Percentiles rank a stretch among this genome's conserved stretches.
Evolutionary conservation across 768 basidiomycete species (phyloP).

Genomic region (Tephrocybe sp.): DNA sequence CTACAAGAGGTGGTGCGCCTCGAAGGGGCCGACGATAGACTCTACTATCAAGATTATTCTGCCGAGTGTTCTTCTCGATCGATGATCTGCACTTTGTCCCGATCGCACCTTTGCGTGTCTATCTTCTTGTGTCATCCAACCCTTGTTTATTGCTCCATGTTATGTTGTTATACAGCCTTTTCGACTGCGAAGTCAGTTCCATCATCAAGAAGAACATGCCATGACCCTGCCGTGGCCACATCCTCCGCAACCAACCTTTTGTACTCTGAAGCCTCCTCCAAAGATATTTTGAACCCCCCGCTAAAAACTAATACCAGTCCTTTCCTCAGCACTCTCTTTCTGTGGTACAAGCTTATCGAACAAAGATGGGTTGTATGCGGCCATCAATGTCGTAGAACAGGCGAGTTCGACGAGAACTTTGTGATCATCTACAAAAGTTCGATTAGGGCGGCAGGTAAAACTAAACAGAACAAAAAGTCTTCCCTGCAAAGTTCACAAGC

Average conservation of each 20-base stretch:
- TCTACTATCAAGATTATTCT: too few relatives aligned
- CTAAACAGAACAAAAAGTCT: too few relatives aligned
- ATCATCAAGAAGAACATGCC: constrained; percentile 38
- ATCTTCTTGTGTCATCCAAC: too few relatives aligned
- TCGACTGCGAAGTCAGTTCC: constrained; percentile 32
- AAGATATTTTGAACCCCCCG: constrained; percentile 67
- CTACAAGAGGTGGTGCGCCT: too few relatives aligned
- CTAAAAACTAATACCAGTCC: constrained; percentile 65
- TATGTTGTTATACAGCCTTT: too few relatives aligned
- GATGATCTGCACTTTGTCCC: too few relatives aligned
- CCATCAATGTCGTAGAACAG: constrained; percentile 65
- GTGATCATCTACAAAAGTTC: constrained; percentile 58
- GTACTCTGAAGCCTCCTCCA: constrained; percentile 53
- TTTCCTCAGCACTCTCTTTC: constrained; percentile 22
- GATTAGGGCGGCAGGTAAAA: too few relatives aligned
- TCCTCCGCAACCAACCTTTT: constrained; percentile 36
- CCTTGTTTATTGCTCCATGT: too few relatives aligned
- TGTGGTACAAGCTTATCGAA: constrained; percentile 50
- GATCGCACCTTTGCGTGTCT: too few relatives aligned
- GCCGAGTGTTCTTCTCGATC: too few relatives aligned
- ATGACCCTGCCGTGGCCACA: constrained; percentile 22
- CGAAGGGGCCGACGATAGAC: too few relatives aligned
- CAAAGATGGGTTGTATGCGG: constrained; percentile 58
- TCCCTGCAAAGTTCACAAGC: constrained; percentile 55
- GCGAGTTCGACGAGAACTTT: constrained; percentile 73